Conservation (phyloP, 768 basidiomycete species). For the Rhizopogon roseolus region DNA sequence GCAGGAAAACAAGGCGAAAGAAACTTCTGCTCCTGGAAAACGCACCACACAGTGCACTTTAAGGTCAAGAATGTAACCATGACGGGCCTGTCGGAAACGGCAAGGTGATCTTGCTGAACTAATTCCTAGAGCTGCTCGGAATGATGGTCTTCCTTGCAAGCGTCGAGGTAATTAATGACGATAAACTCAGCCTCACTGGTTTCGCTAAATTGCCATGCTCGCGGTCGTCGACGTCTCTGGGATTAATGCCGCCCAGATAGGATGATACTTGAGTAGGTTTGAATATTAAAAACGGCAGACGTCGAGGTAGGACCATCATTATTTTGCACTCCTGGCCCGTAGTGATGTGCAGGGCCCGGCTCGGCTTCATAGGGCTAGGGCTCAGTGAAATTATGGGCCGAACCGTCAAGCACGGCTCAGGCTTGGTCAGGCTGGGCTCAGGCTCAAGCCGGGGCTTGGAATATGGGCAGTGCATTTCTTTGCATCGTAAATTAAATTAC, state of each 20-base stretch:
- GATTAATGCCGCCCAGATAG: conserved; percentile 65
- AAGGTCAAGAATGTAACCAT: conserved; percentile 46
- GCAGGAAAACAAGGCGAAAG: conserved; percentile 5
- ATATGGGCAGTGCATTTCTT: no score
- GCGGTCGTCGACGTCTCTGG: conserved; percentile 50
- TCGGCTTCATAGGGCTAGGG: no score
- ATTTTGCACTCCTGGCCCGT: conserved; percentile 12
- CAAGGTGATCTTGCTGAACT: conserved; percentile 31
- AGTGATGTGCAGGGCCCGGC: no score
- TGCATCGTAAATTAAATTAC: no score
- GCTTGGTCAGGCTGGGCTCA: no score
- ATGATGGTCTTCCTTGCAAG: conserved; percentile 51
- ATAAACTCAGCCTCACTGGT: neutral
- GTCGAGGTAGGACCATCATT: conserved; percentile 42
- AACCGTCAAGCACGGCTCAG: no score
- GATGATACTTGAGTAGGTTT: conserved; percentile 56
- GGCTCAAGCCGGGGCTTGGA: no score
- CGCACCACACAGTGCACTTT: conserved; percentile 35
- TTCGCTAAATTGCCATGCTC: conserved; percentile 57
- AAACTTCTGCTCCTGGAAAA: conserved; percentile 6
- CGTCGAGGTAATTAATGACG: neutral
- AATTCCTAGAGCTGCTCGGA: conserved; percentile 17
- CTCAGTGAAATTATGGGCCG: no score
- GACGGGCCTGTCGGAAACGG: conserved; percentile 27
- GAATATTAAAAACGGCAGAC: conserved; percentile 47